Conservation (phyloP, 2,329 filamentous ascomycete genomes). For the Aspergillus eucalypticola region DNA sequence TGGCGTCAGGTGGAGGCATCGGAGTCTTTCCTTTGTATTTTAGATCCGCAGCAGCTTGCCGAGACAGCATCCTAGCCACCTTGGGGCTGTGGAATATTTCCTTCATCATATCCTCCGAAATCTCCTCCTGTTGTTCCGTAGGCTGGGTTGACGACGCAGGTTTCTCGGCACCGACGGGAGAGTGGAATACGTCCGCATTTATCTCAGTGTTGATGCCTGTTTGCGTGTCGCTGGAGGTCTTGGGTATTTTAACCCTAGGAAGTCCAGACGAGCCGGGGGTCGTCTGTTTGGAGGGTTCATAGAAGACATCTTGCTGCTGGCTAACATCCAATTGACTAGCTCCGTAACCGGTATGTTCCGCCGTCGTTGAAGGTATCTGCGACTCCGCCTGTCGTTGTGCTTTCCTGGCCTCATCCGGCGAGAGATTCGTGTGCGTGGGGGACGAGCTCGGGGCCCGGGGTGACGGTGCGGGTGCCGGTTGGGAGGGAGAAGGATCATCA, state of each 20-base stretch:
- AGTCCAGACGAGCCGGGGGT: constrained; percentile 54
- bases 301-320: constrained; percentile 61
- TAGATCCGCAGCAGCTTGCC: constrained; percentile 34
- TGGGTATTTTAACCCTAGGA: constrained; percentile 58
- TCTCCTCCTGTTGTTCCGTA: constrained; percentile 45
- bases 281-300: constrained; percentile 50
- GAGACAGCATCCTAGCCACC: constrained; percentile 58
- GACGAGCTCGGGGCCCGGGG: constrained; percentile 28
- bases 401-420: constrained; percentile 47
- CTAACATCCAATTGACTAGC: constrained; percentile 43
- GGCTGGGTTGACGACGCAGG: constrained; percentile 1
- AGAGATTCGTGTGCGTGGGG: constrained; percentile 32
- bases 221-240: constrained; percentile 50
- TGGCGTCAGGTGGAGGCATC: background rate
- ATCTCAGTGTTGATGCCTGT: constrained; percentile 46
- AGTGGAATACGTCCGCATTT: constrained; percentile 59
- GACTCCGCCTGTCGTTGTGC: constrained; percentile 52
- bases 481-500: constrained; percentile 46
- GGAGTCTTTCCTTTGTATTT: background rate
- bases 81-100: constrained; percentile 63
- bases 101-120: constrained; percentile 60
- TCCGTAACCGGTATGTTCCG: constrained; percentile 42
- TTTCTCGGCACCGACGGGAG: constrained; percentile 27
- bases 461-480: constrained; percentile 25
- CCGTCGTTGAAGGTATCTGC: constrained; percentile 54